Base-by-base conservation (phyloP, 306 rosid genomes). In the cucumber (Cucumis sativus) region DNA sequence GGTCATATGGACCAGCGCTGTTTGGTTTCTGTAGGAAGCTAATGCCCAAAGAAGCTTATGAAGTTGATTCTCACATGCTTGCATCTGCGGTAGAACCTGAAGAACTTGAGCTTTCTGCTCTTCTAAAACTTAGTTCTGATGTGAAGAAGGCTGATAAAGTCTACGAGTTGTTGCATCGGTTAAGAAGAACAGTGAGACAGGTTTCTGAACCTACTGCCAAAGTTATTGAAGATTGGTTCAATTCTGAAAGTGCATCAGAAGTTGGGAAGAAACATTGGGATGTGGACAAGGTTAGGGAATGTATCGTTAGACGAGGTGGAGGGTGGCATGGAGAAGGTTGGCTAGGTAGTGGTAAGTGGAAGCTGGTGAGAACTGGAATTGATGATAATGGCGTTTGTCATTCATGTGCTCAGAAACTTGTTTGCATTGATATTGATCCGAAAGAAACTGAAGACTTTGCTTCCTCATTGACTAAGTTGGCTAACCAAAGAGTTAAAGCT, bases 261-360 rank as follows among this genome's bases (percentile, higher is more conserved):
- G 77, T 82, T 56, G 96, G 98, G 82, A 70, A 55, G 78, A 82
- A 84, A 79, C 30, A n/a, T 18, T 88, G 97, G 99, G 91, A 92
- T 83, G 86, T 49, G 76, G 66, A 63, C 8, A 83, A 81, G 70
- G 85, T 92, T 77, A 85, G 56, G 77, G 84, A 91, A 79, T 96
- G 91, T 76, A 57, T 87, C 75, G 78, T 20, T 64, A 81, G 49
- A 62, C 92, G 93, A 68, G 99, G 98, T 80, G 99, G 98, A 74
- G 99, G 99, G 65, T 96, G 99, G 98, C 99, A 92, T 83, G 97
- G 99, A 66, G 88, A 89, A 25, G 97, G 99, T 68, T 95, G 99
- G 97, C 88, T 95, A 55, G 97, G 99, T 72, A 87, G 85, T 63
- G 99, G 99, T 82, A 62, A 65, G 16, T 95, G 99, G 97, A 92